Evolutionary conservation across 768 basidiomycete genomes (phyloP), one percentile per base, ranked within the genome.

Genomic region (Boletus sensibilis): DNA sequence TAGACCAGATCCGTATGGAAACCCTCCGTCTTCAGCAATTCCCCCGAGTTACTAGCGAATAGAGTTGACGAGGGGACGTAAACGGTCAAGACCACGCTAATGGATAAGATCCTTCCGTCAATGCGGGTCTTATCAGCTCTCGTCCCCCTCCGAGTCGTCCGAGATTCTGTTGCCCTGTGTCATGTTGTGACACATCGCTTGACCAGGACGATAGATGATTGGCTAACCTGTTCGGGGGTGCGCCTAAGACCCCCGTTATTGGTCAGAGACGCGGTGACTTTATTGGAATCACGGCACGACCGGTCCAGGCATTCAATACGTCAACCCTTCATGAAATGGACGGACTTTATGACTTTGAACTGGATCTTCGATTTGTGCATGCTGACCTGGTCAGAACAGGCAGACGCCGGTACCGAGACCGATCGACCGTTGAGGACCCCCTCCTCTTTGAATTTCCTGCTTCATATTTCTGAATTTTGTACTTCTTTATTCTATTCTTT

Each of bases 101-200:
- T n/a, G 54, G 64, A 52, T 54, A 58, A 59, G 56, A 56, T 59
- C 64, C 64, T 62, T 53, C 63, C 62, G 58, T 44, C 2, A 34
- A 42, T 27, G 37, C 45, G 51, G 55, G 52, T 52, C 52, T 52
- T 46, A 52, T 34, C 43, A 35, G 43, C 33, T 25, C 45, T 41
- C 8, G 29, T 29, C 8, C 6, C 8, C 11, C 35, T 37, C n/a
- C n/a, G n/a, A n/a, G n/a, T n/a, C 3, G 21, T 37, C 40, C 23
- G 18, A 20, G 33, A 13, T 38, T 14, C 6, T 16, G 9, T 21
- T 39, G 13, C 45, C 12, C 27, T 44, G 20, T 40, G 51, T 50
- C 47, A 39, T 53, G 21, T 35, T 49, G 16, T 52, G 52, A 48
- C 38, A 42, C 42, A 41, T 42, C 11, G 35, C 20, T 50, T 42